Conservation (phyloP, 1,284 basidiomycete genomes). For the Naganishia cerealis region DNA sequence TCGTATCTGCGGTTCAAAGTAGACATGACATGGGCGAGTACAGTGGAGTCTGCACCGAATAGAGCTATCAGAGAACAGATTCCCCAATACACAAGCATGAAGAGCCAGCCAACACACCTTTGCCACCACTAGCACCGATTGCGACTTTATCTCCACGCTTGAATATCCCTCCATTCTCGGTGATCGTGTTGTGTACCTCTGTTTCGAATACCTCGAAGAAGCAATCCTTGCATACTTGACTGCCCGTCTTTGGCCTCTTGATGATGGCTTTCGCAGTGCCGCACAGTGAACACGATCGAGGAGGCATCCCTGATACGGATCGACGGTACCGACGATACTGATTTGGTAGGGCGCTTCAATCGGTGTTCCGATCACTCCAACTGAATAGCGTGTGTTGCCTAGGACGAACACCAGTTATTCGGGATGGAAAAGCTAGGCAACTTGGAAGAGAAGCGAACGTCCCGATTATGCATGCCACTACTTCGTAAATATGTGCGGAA, state of each 20-base stretch:
- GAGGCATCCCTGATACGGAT: constrained; percentile 43
- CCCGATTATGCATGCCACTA: too few species aligned
- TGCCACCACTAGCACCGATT: constrained; percentile 96
- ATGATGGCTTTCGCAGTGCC: constrained; percentile 76
- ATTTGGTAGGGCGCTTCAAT: not conserved
- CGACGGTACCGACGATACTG: not conserved
- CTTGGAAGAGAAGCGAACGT: too few species aligned
- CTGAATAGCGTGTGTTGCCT: too few species aligned
- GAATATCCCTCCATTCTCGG: constrained; percentile 71
- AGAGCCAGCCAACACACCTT: constrained; percentile 70
- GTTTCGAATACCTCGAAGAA: constrained; percentile 98
- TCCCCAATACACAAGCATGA: not conserved
- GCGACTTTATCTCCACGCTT: constrained; percentile 89
- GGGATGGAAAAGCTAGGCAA: too few species aligned
- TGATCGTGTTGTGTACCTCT: constrained; percentile 95
- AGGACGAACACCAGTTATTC: too few species aligned
- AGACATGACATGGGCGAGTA: constrained; percentile 95
- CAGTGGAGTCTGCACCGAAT: constrained; percentile 77
- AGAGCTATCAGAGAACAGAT: not conserved
- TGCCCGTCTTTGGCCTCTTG: constrained; percentile 93
- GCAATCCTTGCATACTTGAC: constrained; percentile 91
- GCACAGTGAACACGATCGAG: constrained; percentile 62
- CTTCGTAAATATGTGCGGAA: too few species aligned
- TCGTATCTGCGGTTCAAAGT: constrained; percentile 88
- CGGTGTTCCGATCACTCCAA: not conserved